Evolutionary conservation across 2,329 filamentous ascomycete species (phyloP).

Genomic region (Ustulina deusta): DNA sequence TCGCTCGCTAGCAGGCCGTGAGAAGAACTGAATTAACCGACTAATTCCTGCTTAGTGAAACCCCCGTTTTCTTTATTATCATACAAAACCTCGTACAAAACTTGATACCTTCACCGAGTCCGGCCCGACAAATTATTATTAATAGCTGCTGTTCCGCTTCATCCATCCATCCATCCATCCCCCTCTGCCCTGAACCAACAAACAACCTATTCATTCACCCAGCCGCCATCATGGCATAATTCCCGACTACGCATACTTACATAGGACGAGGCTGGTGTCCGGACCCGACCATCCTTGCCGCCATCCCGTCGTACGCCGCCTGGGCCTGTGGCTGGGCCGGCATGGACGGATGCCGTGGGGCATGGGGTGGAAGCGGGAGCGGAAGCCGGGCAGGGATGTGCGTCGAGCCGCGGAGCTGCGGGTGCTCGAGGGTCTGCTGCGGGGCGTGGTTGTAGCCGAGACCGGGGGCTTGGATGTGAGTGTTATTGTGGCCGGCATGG

Average conservation of each 20-base stretch:
- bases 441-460: conserved; percentile 2
- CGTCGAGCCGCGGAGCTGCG: conserved; percentile 1
- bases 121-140: neutral
- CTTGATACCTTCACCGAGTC: neutral
- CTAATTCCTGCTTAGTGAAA: neutral
- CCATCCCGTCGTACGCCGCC: conserved; percentile 16
- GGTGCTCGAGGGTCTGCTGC: conserved; percentile 10
- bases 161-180: too few relatives aligned
- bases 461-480: conserved; percentile 1
- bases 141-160: neutral
- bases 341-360: conserved; percentile 10
- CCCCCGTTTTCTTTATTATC: neutral
- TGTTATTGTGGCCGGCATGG: conserved; percentile 1
- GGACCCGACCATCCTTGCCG: conserved; percentile 25
- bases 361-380: conserved; percentile 24
- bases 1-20: too few relatives aligned
- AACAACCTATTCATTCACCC: too few relatives aligned
- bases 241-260: conserved; percentile 9
- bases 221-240: neutral
- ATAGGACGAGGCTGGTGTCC: conserved; percentile 15
- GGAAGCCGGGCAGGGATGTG: conserved; percentile 16
- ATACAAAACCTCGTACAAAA: neutral
- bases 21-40: neutral
- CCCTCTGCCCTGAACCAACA: neutral
- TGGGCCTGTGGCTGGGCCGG: conserved; percentile 7